phyloP scores from a whole-genome alignment of 1,284 basidiomycete species.

The Rhodotorula mucilaginosa region DNA sequence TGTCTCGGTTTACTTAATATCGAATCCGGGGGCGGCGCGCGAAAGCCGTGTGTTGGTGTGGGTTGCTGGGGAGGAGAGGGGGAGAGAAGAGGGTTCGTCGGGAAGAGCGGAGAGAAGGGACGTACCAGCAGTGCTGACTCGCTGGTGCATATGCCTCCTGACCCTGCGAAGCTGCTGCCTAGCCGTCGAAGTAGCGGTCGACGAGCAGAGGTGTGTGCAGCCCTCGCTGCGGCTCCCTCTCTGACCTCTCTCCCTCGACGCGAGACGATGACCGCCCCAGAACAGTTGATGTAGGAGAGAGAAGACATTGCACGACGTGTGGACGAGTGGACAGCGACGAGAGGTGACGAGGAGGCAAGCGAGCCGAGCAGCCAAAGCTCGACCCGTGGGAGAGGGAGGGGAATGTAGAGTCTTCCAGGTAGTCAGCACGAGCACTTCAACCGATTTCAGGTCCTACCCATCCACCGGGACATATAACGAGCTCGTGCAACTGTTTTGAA shows the following conservation, averaged over 20 bases:
- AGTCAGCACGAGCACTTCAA: conserved; percentile 27
- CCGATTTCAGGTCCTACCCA: conserved; percentile 33
- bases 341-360: not conserved
- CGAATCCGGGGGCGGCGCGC: conserved; percentile 7
- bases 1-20: conserved; percentile 16
- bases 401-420: conserved; percentile 29
- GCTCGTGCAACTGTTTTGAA: conserved; percentile 31
- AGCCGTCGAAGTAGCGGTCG: not conserved
- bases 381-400: not conserved
- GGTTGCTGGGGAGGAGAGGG: too few relatives aligned
- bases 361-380: not conserved
- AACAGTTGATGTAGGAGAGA: too few relatives aligned
- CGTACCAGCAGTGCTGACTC: not conserved
- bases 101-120: not conserved
- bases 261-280: too few relatives aligned
- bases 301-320: not conserved
- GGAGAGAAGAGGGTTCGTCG: not conserved
- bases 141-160: too few relatives aligned
- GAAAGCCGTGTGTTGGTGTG: not conserved
- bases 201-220: not conserved
- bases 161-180: not conserved
- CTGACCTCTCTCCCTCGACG: too few relatives aligned
- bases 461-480: conserved; percentile 13
- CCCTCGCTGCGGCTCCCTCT: not conserved
- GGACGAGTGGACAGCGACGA: not conserved